Percentiles rank a stretch among this genome's conserved stretches.
These are phyloP conservation scores for Halophytophthora batemanensis DNA, from an alignment of 352 stramenopile species.

Conservation along the genomic window DNA sequence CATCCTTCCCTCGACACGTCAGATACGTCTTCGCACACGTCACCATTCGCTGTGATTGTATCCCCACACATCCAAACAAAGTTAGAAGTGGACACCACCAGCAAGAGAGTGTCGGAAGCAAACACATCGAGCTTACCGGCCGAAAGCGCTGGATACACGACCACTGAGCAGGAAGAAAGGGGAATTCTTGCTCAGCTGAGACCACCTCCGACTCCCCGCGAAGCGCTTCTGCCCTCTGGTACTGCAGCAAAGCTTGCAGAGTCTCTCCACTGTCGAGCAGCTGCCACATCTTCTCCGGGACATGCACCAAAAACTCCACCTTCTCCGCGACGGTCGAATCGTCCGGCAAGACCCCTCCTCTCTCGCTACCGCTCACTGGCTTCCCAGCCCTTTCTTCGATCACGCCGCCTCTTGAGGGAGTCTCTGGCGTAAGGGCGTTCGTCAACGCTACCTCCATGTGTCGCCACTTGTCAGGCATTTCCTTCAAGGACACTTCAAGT, in stretches of 20 bases:
- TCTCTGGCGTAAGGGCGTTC: slow-evolving; percentile 22
- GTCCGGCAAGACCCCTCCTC: not conserved
- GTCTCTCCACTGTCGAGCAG: slow-evolving; percentile 60
- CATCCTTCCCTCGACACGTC: slow-evolving; percentile 46
- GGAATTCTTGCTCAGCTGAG: slow-evolving; percentile 27
- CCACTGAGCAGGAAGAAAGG: slow-evolving; percentile 69
- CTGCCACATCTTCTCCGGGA: slow-evolving; percentile 69
- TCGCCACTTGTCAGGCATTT: slow-evolving; percentile 84
- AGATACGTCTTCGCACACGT: slow-evolving; percentile 45
- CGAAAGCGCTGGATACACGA: slow-evolving; percentile 65
- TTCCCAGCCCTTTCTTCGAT: not conserved
- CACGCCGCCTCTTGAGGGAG: not conserved
- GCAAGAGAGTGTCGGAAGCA: not conserved
- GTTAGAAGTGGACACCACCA: not conserved
- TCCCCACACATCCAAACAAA: slow-evolving; percentile 7
- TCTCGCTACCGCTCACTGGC: not conserved
- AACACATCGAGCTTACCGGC: slow-evolving; percentile 21
- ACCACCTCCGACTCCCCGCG: slow-evolving; percentile 21
- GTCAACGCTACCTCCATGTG: slow-evolving; percentile 48
- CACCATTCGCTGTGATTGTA: slow-evolving; percentile 40
- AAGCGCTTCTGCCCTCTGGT: slow-evolving; percentile 33
- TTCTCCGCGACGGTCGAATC: slow-evolving; percentile 19
- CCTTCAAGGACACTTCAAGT: slow-evolving; percentile 76
- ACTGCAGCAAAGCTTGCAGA: slow-evolving; percentile 46
- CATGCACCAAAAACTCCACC: slow-evolving; percentile 52